phyloP scores from a whole-genome alignment of 106 monocot species.

The Apostasia ramifera region DNA sequence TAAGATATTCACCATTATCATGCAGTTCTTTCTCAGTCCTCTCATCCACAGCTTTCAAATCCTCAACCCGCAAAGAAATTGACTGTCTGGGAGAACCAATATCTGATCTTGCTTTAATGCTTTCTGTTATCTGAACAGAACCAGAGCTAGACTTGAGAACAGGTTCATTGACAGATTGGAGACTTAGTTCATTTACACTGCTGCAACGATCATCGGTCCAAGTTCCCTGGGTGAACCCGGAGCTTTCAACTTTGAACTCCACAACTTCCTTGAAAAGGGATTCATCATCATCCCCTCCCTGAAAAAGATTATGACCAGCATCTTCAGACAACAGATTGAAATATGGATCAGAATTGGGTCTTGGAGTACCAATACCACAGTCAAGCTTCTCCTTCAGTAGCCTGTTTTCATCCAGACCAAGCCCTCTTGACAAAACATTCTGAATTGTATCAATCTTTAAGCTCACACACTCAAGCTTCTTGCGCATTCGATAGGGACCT shows the following conservation, averaged over 20 bases:
- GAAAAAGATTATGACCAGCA: slow-evolving; percentile 29
- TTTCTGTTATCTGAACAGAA: slow-evolving; percentile 76
- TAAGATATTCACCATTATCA: slow-evolving; percentile 98
- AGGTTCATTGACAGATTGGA: slow-evolving; percentile 77
- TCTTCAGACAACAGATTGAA: slow-evolving; percentile 48
- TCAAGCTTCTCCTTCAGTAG: slow-evolving; percentile 32
- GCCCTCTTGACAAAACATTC: slow-evolving; percentile 46
- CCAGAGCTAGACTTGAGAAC: slow-evolving; percentile 56
- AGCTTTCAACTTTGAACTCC: slow-evolving; percentile 43
- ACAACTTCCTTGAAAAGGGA: slow-evolving; percentile 43
- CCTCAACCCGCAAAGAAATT: slow-evolving; percentile 45
- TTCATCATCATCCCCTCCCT: slow-evolving; percentile 44
- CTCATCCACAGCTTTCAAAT: slow-evolving; percentile 42
- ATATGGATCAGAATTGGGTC: slow-evolving; percentile 50
- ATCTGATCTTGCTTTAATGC: slow-evolving; percentile 56
- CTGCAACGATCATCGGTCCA: slow-evolving; percentile 84
- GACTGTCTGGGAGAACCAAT: slow-evolving; percentile 63
- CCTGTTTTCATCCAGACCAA: slow-evolving; percentile 32
- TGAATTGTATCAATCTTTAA: slow-evolving; percentile 56
- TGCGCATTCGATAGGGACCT: slow-evolving; percentile 96
- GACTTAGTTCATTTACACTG: slow-evolving; percentile 76
- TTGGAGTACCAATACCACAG: slow-evolving; percentile 23
- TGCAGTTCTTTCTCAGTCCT: slow-evolving; percentile 74
- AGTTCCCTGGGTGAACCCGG: slow-evolving; percentile 31
- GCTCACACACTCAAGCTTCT: slow-evolving; percentile 88